Base-by-base conservation (phyloP, 176 grass and related monocot species). In the Bothriochloa decipiens region DNA sequence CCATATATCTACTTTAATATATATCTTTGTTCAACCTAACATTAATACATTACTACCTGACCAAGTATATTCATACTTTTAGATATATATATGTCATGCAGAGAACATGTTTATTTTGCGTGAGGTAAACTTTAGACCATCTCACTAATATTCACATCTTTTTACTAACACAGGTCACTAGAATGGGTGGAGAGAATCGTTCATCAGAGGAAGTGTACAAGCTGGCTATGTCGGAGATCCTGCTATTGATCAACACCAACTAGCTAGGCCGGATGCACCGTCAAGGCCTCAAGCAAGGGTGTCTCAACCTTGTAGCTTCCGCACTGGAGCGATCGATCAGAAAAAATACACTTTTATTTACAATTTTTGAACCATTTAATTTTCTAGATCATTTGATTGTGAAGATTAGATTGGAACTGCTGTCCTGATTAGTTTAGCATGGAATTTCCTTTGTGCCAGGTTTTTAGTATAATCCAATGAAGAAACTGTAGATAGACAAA, bases 141-240 rank as follows among this genome's bases (percentile, higher is more conserved):
- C 39, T 40, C 22, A 72, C 40, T 46, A 53, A 20, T 2, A 72
- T 41, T 72, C 13, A 8, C 14, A 6, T 18, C 15, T 60, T 61
- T 25, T 1, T 50, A 14, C 17, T n/a, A 47, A 43, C 50, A 81
- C 75, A 97, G 94, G 83, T 90, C 26, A 80, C 7, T 23, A 1
- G 1, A 61, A 61, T 23, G 9, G 57, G 20, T 3, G 22, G 57
- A 61, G 57, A 25, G 22, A 61, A 61, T 61, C 57, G 8, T 61
- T 61, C 57, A 1, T 3, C 57, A 25, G 57, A 6, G 9, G 20
- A 61, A 11, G 57, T 61, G 57, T 61, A 61, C 57, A 10, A 25
- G 22, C 7, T 23, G 7, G 57, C 57, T n/a, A 3, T 25, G 57
- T 61, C 57, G n/a, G 57, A 61, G 57, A 61, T 61, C 57, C 20